These are phyloP conservation scores for Macroventuria anomochaeta DNA, from an alignment of 2,329 filamentous ascomycete species.

Conservation along the genomic window DNA sequence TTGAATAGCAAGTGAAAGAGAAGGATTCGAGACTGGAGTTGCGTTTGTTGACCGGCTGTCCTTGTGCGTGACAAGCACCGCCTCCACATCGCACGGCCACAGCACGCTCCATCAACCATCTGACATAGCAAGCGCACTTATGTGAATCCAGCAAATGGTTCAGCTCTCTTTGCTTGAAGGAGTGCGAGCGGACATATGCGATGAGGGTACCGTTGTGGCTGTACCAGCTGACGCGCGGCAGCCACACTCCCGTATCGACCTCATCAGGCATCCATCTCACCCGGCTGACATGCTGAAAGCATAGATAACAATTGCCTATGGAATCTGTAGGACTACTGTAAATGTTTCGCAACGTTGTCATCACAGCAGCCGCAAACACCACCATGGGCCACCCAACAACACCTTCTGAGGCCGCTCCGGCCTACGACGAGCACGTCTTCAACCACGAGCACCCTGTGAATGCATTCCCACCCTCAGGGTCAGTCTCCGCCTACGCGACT, in stretches of 20 bases:
- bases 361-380: not conserved
- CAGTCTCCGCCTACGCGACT: not conserved
- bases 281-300: not conserved
- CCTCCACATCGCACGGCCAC: not conserved
- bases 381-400: constrained; percentile 7
- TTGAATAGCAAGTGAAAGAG: no score
- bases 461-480: not conserved
- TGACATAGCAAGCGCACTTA: not conserved
- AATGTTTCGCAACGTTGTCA: constrained; percentile 3
- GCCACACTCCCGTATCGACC: not conserved
- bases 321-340: not conserved
- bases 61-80: not conserved
- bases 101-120: not conserved
- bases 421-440: constrained; percentile 10
- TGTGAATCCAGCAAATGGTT: not conserved
- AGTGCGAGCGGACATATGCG: not conserved
- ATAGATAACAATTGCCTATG: not conserved
- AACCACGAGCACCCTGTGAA: constrained; percentile 6
- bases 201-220: constrained; percentile 2
- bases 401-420: constrained; percentile 3
- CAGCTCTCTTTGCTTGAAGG: not conserved
- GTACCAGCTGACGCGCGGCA: constrained; percentile 8
- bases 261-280: constrained; percentile 10
- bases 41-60: not conserved
- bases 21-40: no score